These are phyloP conservation scores for Hymenoscyphus occultus DNA, from an alignment of 2,329 filamentous ascomycete species.

Conservation along the genomic window DNA sequence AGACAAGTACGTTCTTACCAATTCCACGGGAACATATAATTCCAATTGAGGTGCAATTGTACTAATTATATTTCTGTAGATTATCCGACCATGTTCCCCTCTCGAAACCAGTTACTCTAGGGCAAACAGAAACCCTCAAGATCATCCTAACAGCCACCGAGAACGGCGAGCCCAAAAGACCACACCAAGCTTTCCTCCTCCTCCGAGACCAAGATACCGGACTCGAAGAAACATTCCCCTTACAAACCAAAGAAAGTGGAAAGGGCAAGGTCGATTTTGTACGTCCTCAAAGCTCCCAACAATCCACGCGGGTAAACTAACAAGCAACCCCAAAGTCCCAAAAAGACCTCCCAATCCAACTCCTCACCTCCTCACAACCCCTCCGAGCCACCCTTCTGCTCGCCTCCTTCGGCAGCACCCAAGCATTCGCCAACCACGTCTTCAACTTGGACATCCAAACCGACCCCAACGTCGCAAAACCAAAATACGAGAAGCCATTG, in stretches of 20 bases:
- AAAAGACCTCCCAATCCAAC: conserved; percentile 83
- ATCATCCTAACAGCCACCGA: conserved; percentile 79
- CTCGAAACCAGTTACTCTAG: conserved; percentile 61
- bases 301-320: too few relatives aligned
- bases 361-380: conserved; percentile 64
- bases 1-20: conserved; percentile 56
- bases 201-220: conserved; percentile 71
- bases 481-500: conserved; percentile 63
- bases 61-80: conserved; percentile 23
- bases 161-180: conserved; percentile 72
- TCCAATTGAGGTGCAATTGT: conserved; percentile 4
- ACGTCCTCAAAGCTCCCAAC: too few relatives aligned
- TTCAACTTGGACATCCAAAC: conserved; percentile 70
- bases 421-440: conserved; percentile 62
- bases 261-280: conserved; percentile 85
- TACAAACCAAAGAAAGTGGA: conserved; percentile 81
- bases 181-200: conserved; percentile 91
- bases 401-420: conserved; percentile 77
- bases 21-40: neutral
- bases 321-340: conserved; percentile 58
- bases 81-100: conserved; percentile 41
- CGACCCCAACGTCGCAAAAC: conserved; percentile 59
- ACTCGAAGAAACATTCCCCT: conserved; percentile 81
- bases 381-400: conserved; percentile 80
- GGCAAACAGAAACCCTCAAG: conserved; percentile 71